These are phyloP conservation scores for Calamus simplicifolius DNA, from an alignment of 176 grass and related monocot species.

Conservation along the genomic window DNA sequence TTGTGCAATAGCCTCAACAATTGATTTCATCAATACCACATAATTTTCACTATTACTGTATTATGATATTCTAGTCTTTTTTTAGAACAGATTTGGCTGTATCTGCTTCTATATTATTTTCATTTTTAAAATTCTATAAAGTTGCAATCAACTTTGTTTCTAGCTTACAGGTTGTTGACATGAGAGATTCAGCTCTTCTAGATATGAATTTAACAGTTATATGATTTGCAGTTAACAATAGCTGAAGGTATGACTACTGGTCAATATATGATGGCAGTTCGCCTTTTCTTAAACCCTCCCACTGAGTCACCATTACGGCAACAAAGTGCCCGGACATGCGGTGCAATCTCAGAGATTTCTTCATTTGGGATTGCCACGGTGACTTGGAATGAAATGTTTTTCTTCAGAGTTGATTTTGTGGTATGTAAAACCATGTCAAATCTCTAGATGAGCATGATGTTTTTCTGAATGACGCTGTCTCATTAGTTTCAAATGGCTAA, in stretches of 20 bases:
- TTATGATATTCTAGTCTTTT: too few species aligned
- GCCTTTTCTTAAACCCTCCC: constrained; percentile 41
- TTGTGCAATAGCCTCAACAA: too few species aligned
- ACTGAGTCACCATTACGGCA: constrained; percentile 43
- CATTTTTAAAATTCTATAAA: too few species aligned
- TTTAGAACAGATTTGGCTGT: too few species aligned
- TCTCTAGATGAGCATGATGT: too few species aligned
- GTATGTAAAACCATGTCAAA: constrained; percentile 28
- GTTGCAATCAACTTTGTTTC: too few species aligned
- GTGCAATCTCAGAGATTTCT: constrained; percentile 32
- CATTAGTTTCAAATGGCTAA: too few species aligned
- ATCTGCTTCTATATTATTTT: too few species aligned
- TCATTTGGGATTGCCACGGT: constrained; percentile 38
- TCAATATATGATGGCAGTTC: constrained; percentile 60
- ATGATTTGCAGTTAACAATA: constrained; percentile 41
- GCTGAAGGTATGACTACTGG: constrained; percentile 39
- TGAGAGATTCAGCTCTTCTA: background rate
- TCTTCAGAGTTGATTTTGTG: constrained; percentile 70
- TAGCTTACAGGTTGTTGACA: too few species aligned
- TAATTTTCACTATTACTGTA: too few species aligned
- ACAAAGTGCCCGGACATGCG: constrained; percentile 86
- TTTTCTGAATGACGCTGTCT: too few species aligned
- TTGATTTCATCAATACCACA: too few species aligned
- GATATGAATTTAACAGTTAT: constrained; percentile 13
- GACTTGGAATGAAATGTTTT: constrained; percentile 92